A percentile compares a stretch with the other conserved stretches of the same genome.
Conservation (phyloP, 108 stramenopile genomes). For the Cyclostephanos tholiformis region DNA sequence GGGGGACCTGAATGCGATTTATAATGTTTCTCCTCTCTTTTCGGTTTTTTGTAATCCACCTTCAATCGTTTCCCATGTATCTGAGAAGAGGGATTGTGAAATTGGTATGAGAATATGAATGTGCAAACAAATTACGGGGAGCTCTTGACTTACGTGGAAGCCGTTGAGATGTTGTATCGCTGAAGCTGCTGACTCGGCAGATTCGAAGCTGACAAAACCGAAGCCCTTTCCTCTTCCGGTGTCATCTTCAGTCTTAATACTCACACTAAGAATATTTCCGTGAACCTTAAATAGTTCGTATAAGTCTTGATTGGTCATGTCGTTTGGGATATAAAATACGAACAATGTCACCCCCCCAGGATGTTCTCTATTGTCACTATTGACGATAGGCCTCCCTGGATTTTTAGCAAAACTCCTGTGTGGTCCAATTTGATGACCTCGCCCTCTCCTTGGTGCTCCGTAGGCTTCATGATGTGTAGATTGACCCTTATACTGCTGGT, state of each 20-base stretch:
- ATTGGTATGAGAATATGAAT: constrained; percentile 1
- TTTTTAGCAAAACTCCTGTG: constrained; percentile 23
- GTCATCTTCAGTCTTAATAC: constrained; percentile 96
- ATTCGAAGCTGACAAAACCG: constrained; percentile 97
- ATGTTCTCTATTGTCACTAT: constrained; percentile 47
- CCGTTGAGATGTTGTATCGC: constrained; percentile 96
- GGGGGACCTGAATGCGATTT: constrained; percentile 6
- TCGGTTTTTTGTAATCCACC: constrained; percentile 78
- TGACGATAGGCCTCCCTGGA: constrained; percentile 45
- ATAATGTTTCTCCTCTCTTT: constrained; percentile 27
- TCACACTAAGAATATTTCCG: constrained; percentile 91
- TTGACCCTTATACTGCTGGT: constrained; percentile 20
- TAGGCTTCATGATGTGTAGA: constrained; percentile 13
- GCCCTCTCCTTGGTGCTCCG: constrained; percentile 13
- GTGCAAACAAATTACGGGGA: neutral
- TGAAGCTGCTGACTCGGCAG: constrained; percentile 83
- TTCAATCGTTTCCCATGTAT: constrained; percentile 89
- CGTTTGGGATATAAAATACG: constrained; percentile 98
- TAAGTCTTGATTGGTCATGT: constrained; percentile 94
- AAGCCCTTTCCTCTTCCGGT: constrained; percentile 95
- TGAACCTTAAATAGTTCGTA: constrained; percentile 86
- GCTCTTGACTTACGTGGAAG: constrained; percentile 65
- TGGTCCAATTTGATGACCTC: constrained; percentile 16
- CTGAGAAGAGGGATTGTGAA: constrained; percentile 39
- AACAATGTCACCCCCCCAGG: constrained; percentile 96